phyloP scores from a whole-genome alignment of 352 stramenopile species.

The Phytophthora idaei region DNA sequence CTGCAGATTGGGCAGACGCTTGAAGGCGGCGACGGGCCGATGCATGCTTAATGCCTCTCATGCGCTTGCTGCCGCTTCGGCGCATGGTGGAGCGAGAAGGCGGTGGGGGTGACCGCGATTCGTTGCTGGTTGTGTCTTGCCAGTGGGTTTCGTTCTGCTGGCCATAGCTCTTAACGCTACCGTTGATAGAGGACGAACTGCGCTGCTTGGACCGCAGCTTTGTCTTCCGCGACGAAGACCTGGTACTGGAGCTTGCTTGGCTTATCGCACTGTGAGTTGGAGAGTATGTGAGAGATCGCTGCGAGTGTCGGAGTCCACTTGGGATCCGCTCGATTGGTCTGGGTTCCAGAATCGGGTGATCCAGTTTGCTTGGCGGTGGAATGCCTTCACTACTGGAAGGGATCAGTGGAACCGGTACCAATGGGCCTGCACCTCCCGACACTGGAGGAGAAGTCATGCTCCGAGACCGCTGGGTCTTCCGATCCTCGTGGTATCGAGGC shows the following conservation, averaged over 20 bases:
- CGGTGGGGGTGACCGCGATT: constrained; percentile 26
- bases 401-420: constrained; percentile 27
- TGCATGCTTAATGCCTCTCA: constrained; percentile 16
- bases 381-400: constrained; percentile 31
- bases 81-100: constrained; percentile 14
- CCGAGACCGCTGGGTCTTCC: constrained; percentile 20
- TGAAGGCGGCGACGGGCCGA: constrained; percentile 3
- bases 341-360: not conserved
- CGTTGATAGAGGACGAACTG: constrained; percentile 20
- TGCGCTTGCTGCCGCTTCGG: constrained; percentile 14
- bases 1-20: constrained; percentile 10
- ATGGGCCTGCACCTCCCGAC: constrained; percentile 22
- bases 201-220: constrained; percentile 21
- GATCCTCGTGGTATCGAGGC: constrained; percentile 12
- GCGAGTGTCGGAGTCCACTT: constrained; percentile 20
- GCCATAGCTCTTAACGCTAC: constrained; percentile 9
- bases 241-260: constrained; percentile 25
- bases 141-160: constrained; percentile 13
- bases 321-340: constrained; percentile 24
- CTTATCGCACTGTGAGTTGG: constrained; percentile 30
- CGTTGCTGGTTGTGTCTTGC: constrained; percentile 32
- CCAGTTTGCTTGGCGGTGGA: constrained; percentile 12
- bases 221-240: constrained; percentile 16
- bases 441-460: constrained; percentile 18
- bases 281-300: constrained; percentile 23